phyloP scores from a whole-genome alignment of 768 basidiomycete species.

The Tulasnella sp. region DNA sequence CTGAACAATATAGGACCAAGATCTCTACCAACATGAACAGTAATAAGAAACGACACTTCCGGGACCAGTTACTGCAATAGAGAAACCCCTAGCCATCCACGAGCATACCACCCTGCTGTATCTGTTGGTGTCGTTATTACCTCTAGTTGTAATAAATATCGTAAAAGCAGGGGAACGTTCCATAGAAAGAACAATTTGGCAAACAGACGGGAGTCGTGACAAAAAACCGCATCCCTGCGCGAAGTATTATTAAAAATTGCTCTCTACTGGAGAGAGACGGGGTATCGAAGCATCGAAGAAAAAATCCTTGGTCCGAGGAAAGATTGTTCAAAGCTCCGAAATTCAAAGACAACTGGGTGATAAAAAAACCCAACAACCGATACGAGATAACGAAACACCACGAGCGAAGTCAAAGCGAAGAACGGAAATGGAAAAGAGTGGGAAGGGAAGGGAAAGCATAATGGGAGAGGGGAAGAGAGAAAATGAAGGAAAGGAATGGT shows the following conservation, averaged over 20 bases:
- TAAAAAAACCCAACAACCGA: background rate
- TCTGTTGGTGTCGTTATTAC: too few species aligned
- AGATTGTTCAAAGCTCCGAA: background rate
- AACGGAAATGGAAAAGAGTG: background rate
- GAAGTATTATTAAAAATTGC: too few species aligned
- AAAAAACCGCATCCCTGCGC: too few species aligned
- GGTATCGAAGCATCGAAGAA: too few species aligned
- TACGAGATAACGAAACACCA: background rate
- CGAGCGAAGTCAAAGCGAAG: background rate
- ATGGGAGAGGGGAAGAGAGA: background rate
- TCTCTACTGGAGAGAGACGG: too few species aligned
- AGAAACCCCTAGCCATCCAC: too few species aligned
- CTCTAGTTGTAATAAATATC: too few species aligned
- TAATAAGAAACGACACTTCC: slow-evolving; percentile 81
- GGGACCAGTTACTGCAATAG: slow-evolving; percentile 55
- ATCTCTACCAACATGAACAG: slow-evolving; percentile 67
- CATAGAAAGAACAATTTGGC: too few species aligned
- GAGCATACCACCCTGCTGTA: too few species aligned
- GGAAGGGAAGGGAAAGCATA: background rate
- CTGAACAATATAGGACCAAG: slow-evolving; percentile 75
- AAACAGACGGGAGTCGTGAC: too few species aligned
- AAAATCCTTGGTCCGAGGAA: too few species aligned
- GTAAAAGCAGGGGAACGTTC: too few species aligned
- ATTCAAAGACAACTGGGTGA: background rate
- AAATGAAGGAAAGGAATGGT: slow-evolving; percentile 4